Percentiles rank a stretch among this genome's conserved stretches.
Evolutionary conservation across 805 yeast genomes (phyloP).

Genomic region (Lachancea kluyveri): DNA sequence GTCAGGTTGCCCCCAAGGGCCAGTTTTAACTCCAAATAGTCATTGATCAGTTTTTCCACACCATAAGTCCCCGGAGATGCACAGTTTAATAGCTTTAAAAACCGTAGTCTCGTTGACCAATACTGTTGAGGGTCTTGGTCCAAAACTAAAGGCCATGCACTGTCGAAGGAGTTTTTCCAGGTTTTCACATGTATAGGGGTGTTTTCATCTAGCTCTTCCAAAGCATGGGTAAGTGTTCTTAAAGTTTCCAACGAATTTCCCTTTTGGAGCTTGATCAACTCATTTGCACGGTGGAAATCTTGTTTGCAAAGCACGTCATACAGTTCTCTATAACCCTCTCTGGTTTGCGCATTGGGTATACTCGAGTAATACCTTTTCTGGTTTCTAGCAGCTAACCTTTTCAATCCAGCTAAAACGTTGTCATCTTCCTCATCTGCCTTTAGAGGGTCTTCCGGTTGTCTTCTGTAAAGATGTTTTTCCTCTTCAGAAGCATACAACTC

Average conservation of each 20-base stretch:
- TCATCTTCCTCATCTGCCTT: constrained; percentile 11
- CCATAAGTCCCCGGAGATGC: constrained; percentile 10
- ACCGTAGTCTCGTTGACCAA: constrained; percentile 20
- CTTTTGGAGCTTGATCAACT: background rate
- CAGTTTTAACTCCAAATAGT: constrained; percentile 18
- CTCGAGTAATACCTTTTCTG: constrained; percentile 26
- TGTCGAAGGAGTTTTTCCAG: constrained; percentile 17
- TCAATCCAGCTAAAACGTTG: constrained; percentile 25
- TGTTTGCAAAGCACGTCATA: constrained; percentile 8
- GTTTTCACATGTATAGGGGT: constrained; percentile 4
- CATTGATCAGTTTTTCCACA: constrained; percentile 10
- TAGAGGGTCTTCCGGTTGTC: constrained; percentile 3
- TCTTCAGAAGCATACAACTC: constrained; percentile 50
- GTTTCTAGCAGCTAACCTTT: constrained; percentile 19
- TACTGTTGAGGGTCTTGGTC: constrained; percentile 9
- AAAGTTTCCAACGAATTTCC: constrained; percentile 6
- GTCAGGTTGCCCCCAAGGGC: constrained; percentile 13
- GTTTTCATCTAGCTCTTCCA: constrained; percentile 5
- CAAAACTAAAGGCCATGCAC: constrained; percentile 19
- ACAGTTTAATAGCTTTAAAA: constrained; percentile 14
- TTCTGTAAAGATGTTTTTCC: constrained; percentile 27
- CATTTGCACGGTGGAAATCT: constrained; percentile 12
- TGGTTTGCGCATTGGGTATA: constrained; percentile 1
- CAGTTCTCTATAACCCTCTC: constrained; percentile 4
- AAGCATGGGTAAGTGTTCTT: constrained; percentile 8